Conservation (phyloP, 2,329 filamentous ascomycete genomes). For the Pezicula radicicola region DNA sequence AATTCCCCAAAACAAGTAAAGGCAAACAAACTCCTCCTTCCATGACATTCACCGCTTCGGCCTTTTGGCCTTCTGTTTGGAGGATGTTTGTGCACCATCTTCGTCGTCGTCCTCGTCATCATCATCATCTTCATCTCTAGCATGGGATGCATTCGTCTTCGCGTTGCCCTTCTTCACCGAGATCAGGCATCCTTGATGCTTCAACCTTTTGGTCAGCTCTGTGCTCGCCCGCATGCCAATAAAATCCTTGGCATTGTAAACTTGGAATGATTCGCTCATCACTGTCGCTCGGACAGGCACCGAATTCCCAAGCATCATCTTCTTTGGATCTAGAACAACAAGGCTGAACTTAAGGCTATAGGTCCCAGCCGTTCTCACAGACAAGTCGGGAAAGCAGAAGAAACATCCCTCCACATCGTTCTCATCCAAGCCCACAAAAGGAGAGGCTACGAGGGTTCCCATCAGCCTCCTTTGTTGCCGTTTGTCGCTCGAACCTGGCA, state of each 20-base stretch:
- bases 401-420: conserved; percentile 72
- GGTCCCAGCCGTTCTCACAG: conserved; percentile 72
- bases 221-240: conserved; percentile 81
- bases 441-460: conserved; percentile 74
- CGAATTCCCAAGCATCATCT: conserved; percentile 49
- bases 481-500: conserved; percentile 58
- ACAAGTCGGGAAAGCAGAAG: conserved; percentile 82
- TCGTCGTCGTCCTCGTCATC: conserved; percentile 20
- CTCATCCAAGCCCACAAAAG: conserved; percentile 75
- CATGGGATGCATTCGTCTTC: conserved; percentile 38
- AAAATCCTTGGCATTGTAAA: conserved; percentile 83
- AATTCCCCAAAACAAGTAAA: background rate
- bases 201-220: conserved; percentile 67
- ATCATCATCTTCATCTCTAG: conserved; percentile 21
- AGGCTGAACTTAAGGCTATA: conserved; percentile 74
- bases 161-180: conserved; percentile 86
- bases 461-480: conserved; percentile 73
- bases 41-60: conserved; percentile 9
- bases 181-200: conserved; percentile 78
- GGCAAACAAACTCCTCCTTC: background rate
- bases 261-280: conserved; percentile 70
- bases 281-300: conserved; percentile 49
- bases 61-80: conserved; percentile 9
- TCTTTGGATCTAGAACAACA: conserved; percentile 64
- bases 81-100: conserved; percentile 9